phyloP scores from a whole-genome alignment of 2,329 filamentous ascomycete genomes.

The Blastomyces gilchristii region DNA sequence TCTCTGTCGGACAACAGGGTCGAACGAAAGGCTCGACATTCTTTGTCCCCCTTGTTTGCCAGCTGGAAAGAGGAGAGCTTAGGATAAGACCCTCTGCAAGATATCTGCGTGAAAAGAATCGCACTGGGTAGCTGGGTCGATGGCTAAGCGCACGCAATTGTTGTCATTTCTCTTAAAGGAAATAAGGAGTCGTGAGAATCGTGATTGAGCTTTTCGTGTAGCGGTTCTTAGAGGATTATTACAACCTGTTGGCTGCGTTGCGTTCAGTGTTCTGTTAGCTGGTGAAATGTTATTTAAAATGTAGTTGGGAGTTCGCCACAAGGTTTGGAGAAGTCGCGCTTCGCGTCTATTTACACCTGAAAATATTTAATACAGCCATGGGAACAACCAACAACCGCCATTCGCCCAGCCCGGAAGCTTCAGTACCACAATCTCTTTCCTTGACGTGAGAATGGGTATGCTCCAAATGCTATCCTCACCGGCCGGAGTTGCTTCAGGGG shows the following conservation, averaged over 20 bases:
- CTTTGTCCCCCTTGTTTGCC: constrained; percentile 10
- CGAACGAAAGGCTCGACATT: constrained; percentile 29
- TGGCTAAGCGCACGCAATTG: background rate
- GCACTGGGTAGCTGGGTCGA: background rate
- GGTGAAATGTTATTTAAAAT: background rate
- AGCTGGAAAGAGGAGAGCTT: background rate
- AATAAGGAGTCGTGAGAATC: background rate
- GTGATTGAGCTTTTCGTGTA: background rate
- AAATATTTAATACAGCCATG: background rate
- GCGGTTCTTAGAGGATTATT: background rate
- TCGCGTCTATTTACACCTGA: constrained; percentile 5
- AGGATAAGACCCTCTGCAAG: background rate
- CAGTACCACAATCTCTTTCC: constrained; percentile 12
- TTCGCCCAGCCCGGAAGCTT: constrained; percentile 13
- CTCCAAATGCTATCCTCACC: constrained; percentile 17
- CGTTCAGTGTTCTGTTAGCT: background rate
- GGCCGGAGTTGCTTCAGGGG: constrained; percentile 19
- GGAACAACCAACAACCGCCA: background rate
- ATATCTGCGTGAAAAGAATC: background rate
- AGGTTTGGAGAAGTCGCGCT: constrained; percentile 5
- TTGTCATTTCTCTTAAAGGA: background rate
- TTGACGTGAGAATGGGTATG: constrained; percentile 23
- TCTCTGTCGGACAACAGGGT: constrained; percentile 30
- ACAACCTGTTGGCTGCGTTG: background rate
- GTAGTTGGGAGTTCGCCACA: background rate